These are phyloP conservation scores for Penicillium decumbens DNA, from an alignment of 2,329 filamentous ascomycete genomes.

Conservation along the genomic window DNA sequence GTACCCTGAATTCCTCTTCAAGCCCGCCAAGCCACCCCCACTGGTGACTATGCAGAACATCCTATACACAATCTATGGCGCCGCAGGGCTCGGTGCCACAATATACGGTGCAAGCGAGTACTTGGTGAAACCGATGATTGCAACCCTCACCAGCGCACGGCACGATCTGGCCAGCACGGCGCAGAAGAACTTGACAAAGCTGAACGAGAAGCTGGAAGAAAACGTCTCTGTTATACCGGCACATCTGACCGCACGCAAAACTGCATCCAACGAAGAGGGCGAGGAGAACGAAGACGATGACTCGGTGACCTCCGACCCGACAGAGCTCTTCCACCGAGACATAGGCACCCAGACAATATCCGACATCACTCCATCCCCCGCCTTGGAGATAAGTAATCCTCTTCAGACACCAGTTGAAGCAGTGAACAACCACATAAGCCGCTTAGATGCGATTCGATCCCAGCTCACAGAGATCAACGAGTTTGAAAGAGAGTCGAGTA, in stretches of 20 bases:
- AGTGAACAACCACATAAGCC: conserved; percentile 40
- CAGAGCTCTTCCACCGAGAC: conserved; percentile 61
- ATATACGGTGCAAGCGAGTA: conserved; percentile 58
- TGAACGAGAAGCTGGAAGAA: conserved; percentile 54
- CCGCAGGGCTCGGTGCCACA: conserved; percentile 52
- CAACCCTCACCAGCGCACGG: conserved; percentile 50
- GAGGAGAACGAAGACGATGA: conserved; percentile 46
- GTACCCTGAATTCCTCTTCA: conserved; percentile 61
- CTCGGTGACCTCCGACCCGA: conserved; percentile 54
- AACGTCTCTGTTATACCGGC: conserved; percentile 52
- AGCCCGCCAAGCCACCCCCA: conserved; percentile 56
- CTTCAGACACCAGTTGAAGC: conserved; percentile 22
- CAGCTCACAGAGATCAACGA: conserved; percentile 49
- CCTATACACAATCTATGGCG: conserved; percentile 53
- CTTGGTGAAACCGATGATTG: conserved; percentile 56
- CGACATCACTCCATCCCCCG: conserved; percentile 23
- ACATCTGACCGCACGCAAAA: conserved; percentile 26
- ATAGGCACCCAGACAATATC: conserved; percentile 59
- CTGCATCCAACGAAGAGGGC: conserved; percentile 22
- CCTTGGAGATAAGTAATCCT: conserved; percentile 14
- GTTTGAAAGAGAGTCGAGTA: conserved; percentile 34
- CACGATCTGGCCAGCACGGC: conserved; percentile 55
- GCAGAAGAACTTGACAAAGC: conserved; percentile 47
- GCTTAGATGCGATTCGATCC: conserved; percentile 49
- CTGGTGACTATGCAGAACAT: conserved; percentile 56